Percentiles rank a stretch among this genome's conserved stretches.
These are phyloP conservation scores for Xylariaceae sp. DNA, from an alignment of 2,329 filamentous ascomycete species.

Conservation along the genomic window DNA sequence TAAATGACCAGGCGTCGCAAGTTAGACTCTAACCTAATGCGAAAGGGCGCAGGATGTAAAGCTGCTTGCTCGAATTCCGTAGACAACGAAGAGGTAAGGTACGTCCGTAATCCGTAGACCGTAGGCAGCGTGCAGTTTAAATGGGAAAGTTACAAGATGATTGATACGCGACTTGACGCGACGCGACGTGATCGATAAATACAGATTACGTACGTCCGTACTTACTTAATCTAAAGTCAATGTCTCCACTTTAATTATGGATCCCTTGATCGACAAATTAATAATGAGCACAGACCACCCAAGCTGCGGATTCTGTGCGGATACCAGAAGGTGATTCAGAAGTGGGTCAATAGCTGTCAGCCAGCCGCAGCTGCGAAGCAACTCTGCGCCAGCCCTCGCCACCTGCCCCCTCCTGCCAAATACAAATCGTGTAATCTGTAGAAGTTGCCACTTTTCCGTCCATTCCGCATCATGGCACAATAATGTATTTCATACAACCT, in stretches of 20 bases:
- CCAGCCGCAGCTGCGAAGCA: background rate
- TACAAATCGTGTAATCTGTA: background rate
- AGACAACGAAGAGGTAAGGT: background rate
- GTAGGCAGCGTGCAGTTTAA: no score
- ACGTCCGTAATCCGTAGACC: no score
- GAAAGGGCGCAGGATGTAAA: background rate
- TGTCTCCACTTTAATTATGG: no score
- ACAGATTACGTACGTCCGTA: no score
- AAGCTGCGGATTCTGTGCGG: no score
- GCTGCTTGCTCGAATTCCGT: background rate
- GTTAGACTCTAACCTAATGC: conserved; percentile 7
- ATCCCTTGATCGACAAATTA: no score
- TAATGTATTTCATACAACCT: background rate
- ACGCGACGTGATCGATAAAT: background rate
- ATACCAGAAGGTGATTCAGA: no score
- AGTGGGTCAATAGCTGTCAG: background rate
- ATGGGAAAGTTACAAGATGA: background rate
- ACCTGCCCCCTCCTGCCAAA: background rate
- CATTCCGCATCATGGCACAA: background rate
- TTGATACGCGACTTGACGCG: conserved; percentile 1
- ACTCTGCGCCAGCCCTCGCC: no score
- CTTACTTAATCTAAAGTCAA: no score
- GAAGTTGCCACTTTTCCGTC: background rate
- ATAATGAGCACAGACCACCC: no score
- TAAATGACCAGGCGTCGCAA: conserved; percentile 1